Base-by-base conservation (phyloP, 352 stramenopile species). In the Thalassiosira mediterranea region DNA sequence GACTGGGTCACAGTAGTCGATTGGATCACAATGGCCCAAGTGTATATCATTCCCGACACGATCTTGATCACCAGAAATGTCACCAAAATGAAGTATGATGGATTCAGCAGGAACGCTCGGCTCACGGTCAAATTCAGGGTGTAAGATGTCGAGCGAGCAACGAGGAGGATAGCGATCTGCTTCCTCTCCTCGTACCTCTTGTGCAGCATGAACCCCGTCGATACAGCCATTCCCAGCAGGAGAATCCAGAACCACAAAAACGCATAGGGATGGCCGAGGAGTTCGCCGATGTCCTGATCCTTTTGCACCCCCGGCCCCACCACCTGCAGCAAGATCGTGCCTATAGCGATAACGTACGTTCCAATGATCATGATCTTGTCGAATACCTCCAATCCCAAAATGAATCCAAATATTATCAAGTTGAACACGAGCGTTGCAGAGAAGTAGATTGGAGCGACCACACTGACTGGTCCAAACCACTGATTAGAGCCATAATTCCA, bases 381-480 rank as follows among this genome's bases (percentile, higher is more conserved):
- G 29, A 83, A 80, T 15, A 29, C 29, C 40, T 83, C 75, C 11
- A 75, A 38, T 11, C 69, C 58, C 4, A 83, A 48, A 7, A 83
- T 26, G 13, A 60, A 42, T 17, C 75, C 70, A 48, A 79, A 79
- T 21, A 83, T 52, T 4, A 80, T 31, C 21, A 80, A 65, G 31
- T 83, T 83, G 29, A 31, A 32, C 26, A 83, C 31, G 2, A 83
- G 32, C 13, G 42, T 53, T 2, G 75, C 34, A 3, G 40, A 48
- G 48, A 68, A 69, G 32, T 62, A 76, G 48, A 76, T 62, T 3
- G 75, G 75, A 23, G 37, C 62, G 2, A 79, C 63, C 15, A 80
- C 44, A 5, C 13, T 47, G 2, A 83, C 75, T 26, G 75, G 75
- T 17, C 75, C 75, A 58, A 80, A 83, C 75, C 75, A 83, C 0